Base-by-base conservation (phyloP, 2,329 filamentous ascomycete genomes). In the Nemania sp. region DNA sequence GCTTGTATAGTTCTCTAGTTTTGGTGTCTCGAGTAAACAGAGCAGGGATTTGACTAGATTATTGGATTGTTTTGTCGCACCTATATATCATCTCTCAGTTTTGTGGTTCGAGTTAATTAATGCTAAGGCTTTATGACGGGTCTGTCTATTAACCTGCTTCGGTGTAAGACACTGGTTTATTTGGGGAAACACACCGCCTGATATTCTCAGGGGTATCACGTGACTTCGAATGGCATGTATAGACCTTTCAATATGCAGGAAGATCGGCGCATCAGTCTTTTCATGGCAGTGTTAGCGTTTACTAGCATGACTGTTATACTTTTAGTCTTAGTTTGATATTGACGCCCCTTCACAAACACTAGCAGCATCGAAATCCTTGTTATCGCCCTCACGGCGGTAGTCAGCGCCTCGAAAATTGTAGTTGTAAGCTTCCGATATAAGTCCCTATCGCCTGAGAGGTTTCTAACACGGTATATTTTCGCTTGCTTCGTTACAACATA, bases 271-370 rank as follows among this genome's bases (percentile, higher is more conserved):
- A 66, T 62, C 13, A 65, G 51, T 10, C 56, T 68, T 6, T 70
- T 68, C 27, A 55, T 41, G 7, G 41, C 49, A 7, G 65, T 65
- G 56, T 51, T 70, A 20, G 65, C 64, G 8, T 68, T 68, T 35
- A 65, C 68, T 8, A 61, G 61, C 15, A 61, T 68, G 18, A 68
- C 68, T 5, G 65, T 70, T 13, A 68, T 65, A 45, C 60, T 70
- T 35, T 58, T 61, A 3, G 66, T 70, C 6, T 61, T 68, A 20
- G 65, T 65, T 8, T 45, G 66, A 41, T 61, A 63, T 38, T 68
- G 68, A 65, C 64, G 68, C 13, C 65, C 65, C 13, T 70, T 70
- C 45, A 58, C 61, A n/a, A 58, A 53, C 20, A 62, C 43, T n/a
- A 59, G 20, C 29, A 66, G 61, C 47, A 68, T 68, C 8, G 68